Conservation (phyloP, 2,329 filamentous ascomycete species). For the Tolypocladium sp. region DNA sequence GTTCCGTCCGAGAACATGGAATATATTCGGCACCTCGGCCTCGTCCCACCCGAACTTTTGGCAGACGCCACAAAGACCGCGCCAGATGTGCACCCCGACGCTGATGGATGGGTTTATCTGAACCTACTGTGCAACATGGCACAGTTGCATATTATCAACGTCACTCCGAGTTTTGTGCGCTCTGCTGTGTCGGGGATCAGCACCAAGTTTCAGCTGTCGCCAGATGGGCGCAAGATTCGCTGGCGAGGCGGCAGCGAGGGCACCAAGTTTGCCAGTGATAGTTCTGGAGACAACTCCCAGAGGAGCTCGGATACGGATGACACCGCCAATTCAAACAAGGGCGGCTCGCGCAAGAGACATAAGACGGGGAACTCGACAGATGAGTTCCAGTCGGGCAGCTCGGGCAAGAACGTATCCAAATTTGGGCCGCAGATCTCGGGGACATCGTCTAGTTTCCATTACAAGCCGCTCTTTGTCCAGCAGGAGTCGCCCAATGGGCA, state of each 20-base stretch:
- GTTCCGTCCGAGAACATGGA: conserved; percentile 69
- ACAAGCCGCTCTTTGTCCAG: conserved; percentile 53
- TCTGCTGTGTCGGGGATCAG: conserved; percentile 62
- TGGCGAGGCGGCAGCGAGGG: conserved; percentile 65
- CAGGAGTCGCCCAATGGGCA: conserved; percentile 36
- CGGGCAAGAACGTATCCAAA: conserved; percentile 29
- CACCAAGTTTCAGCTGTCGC: conserved; percentile 66
- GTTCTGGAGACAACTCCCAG: conserved; percentile 38
- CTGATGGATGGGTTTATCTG: conserved; percentile 73
- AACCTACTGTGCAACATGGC: conserved; percentile 75
- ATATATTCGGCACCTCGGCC: conserved; percentile 67
- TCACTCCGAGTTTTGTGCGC: conserved; percentile 69
- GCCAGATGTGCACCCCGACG: conserved; percentile 47
- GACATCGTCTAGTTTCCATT: conserved; percentile 46
- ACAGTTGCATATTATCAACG: conserved; percentile 76
- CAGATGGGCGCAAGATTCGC: conserved; percentile 68
- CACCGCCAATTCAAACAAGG: conserved; percentile 32
- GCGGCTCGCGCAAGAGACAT: conserved; percentile 33
- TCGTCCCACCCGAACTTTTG: conserved; percentile 49
- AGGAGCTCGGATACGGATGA: conserved; percentile 41
- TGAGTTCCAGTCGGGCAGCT: conserved; percentile 22
- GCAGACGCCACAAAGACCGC: conserved; percentile 26
- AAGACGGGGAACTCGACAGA: conserved; percentile 29
- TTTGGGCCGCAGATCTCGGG: conserved; percentile 26
- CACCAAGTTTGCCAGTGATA: conserved; percentile 58